phyloP scores from a whole-genome alignment of 1,139 yeast genomes.

The Blastobotrys illinoisensis region DNA sequence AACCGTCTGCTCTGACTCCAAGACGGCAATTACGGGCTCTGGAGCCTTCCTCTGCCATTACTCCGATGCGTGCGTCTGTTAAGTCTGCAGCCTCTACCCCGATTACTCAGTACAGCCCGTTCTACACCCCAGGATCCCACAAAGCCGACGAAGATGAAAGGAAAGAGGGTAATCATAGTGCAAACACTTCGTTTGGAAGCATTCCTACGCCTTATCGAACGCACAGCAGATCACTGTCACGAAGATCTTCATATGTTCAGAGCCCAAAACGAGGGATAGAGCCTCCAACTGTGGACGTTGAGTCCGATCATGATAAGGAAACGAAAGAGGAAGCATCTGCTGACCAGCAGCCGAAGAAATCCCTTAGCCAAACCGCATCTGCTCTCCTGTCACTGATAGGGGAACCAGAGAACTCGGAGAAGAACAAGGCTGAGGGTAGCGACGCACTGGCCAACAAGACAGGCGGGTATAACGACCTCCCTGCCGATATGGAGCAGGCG shows the following conservation, averaged over 20 bases:
- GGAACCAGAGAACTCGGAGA: conserved; percentile 27
- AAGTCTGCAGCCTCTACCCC: conserved; percentile 1
- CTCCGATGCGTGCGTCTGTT: neutral
- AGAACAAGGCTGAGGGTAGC: conserved; percentile 15
- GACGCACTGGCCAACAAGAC: conserved; percentile 3
- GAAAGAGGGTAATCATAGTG: neutral
- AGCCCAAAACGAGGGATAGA: neutral
- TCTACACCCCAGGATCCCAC: conserved; percentile 2
- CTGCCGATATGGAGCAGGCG: conserved; percentile 32
- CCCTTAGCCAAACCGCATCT: conserved; percentile 59
- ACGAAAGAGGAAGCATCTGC: neutral
- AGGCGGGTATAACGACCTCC: conserved; percentile 6
- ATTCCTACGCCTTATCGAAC: conserved; percentile 21
- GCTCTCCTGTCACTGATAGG: conserved; percentile 60
- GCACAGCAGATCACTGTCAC: neutral
- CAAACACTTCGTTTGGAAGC: conserved; percentile 9
- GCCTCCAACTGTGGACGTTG: neutral
- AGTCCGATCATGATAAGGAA: neutral
- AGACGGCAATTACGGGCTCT: neutral
- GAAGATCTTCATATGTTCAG: neutral
- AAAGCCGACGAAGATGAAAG: neutral
- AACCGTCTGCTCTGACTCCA: neutral
- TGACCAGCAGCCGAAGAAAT: conserved; percentile 21
- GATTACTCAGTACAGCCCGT: conserved; percentile 10
- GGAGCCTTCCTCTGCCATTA: neutral